These are phyloP conservation scores for Crithidia acanthocephali DNA, from an alignment of 208 protist genomes.

Conservation along the genomic window DNA sequence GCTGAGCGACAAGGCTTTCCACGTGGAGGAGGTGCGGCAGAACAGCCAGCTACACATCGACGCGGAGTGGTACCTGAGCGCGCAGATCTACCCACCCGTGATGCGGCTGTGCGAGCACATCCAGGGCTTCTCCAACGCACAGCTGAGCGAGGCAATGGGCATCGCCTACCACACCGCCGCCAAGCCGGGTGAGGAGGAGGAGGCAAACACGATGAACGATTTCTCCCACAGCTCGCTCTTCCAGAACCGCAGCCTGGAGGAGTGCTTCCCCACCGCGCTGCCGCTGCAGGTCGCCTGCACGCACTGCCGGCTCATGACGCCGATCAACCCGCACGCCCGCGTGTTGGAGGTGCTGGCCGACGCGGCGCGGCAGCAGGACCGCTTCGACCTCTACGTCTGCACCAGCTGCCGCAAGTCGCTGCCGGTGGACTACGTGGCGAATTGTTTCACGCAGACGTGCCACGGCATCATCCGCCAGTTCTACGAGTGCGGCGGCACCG, in stretches of 20 bases:
- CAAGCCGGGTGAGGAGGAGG: constrained; percentile 29
- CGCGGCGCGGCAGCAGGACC: constrained; percentile 25
- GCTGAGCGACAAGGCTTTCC: constrained; percentile 76
- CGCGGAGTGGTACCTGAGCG: constrained; percentile 94
- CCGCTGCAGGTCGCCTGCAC: constrained; percentile 76
- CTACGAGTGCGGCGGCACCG: constrained; percentile 71
- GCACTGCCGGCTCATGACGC: constrained; percentile 65
- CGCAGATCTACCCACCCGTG: constrained; percentile 96
- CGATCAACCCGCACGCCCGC: constrained; percentile 82
- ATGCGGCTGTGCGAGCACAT: constrained; percentile 95
- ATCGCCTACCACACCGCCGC: constrained; percentile 51
- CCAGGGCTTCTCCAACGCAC: constrained; percentile 80
- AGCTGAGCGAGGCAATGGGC: constrained; percentile 90
- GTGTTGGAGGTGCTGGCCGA: constrained; percentile 60
- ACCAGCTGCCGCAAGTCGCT: constrained; percentile 61
- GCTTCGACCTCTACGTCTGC: constrained; percentile 84
- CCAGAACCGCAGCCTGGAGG: constrained; percentile 59
- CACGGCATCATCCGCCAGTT: constrained; percentile 79
- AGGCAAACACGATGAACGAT: constrained; percentile 50
- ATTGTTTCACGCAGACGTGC: constrained; percentile 82
- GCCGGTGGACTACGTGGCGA: constrained; percentile 70
- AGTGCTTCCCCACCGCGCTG: constrained; percentile 80
- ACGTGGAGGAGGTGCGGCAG: constrained; percentile 88
- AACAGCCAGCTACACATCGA: constrained; percentile 77
- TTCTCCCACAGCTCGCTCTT: constrained; percentile 83